Evolutionary conservation across 805 yeast species (phyloP), one percentile per base, ranked within the genome.

Genomic region (Yarrowia osloensis): DNA sequence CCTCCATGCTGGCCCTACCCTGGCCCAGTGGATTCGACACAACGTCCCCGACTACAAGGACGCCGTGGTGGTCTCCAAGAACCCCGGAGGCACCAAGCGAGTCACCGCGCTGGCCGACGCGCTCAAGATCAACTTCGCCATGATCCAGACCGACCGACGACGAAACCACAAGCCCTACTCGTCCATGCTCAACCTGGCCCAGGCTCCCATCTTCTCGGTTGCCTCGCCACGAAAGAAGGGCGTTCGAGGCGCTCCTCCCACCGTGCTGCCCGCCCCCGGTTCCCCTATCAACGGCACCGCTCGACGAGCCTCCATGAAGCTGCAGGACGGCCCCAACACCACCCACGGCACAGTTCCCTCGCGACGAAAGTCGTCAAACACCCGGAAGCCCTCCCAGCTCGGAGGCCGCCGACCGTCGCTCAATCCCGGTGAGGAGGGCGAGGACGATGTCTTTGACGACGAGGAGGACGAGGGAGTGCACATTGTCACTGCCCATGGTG

Each of bases 101-200:
- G 99, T 95, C 66, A 95, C 99, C 21, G 93, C 98, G 1, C 82
- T 95, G 73, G 99, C 99, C n/a, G 99, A 96, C 79, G 87, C 96
- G 42, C 83, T 95, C 73, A 94, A 94, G 79, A 90, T 95, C 72
- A 92, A 95, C 77, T 95, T 95, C 76, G 99, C 99, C 68, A 94
- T 95, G 98, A 94, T 96, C 72, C 98, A 95, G 77, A 95, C 99
- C 22, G 99, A 95, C 79, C 86, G 98, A 75, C 88, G 98, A 79
- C 46, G 67, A 63, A 63, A 63, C 49, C 57, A 49, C 59, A 63
- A 63, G 47, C 57, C 57, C 13, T 49, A 63, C 39, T 39, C 59
- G 37, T 49, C 57, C 46, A 63, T 49, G 67, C 67, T 63, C 39
- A 47, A 63, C 47, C 49, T 49, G 49, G 59, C 57, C 39, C 57